A percentile compares a stretch with the other conserved stretches of the same genome.
Conservation (phyloP, 2,329 filamentous ascomycete genomes). For the Colletotrichum brevisporum region DNA sequence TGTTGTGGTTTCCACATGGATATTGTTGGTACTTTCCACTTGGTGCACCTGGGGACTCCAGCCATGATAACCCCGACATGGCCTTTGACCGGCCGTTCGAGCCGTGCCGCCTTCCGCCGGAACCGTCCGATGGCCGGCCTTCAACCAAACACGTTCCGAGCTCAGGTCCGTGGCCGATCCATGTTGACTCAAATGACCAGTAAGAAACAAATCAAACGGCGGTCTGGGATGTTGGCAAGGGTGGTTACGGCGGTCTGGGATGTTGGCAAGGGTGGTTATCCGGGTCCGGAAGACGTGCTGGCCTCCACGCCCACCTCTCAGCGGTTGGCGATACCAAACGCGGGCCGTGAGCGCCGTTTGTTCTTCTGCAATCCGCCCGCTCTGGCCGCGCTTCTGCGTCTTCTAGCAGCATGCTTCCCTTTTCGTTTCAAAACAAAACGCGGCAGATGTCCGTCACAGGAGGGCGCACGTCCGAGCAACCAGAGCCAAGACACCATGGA, state of each 20-base stretch:
- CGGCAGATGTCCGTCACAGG: conserved; percentile 12
- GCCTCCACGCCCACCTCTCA: too few relatives aligned
- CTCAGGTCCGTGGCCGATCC: not conserved
- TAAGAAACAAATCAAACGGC: too few relatives aligned
- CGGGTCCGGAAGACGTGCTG: not conserved
- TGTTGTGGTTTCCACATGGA: not conserved
- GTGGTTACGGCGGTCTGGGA: not conserved
- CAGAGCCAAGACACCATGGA: conserved; percentile 25
- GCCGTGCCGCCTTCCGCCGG: not conserved
- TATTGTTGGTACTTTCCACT: not conserved
- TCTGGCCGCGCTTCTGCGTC: not conserved
- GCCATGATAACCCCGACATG: not conserved
- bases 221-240: not conserved
- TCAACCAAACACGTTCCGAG: not conserved
- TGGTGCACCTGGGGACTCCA: not conserved
- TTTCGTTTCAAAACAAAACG: conserved; percentile 26
- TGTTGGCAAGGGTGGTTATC: not conserved
- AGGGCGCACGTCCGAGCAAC: conserved; percentile 4
- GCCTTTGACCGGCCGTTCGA: not conserved
- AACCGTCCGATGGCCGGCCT: not conserved
- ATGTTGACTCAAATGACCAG: too few relatives aligned
- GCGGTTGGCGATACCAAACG: not conserved
- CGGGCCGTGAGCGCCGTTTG: not conserved
- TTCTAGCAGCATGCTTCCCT: not conserved
- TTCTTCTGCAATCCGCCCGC: not conserved